Base-by-base conservation (phyloP, 164 flowering plant species). In the Stephania japonica region DNA sequence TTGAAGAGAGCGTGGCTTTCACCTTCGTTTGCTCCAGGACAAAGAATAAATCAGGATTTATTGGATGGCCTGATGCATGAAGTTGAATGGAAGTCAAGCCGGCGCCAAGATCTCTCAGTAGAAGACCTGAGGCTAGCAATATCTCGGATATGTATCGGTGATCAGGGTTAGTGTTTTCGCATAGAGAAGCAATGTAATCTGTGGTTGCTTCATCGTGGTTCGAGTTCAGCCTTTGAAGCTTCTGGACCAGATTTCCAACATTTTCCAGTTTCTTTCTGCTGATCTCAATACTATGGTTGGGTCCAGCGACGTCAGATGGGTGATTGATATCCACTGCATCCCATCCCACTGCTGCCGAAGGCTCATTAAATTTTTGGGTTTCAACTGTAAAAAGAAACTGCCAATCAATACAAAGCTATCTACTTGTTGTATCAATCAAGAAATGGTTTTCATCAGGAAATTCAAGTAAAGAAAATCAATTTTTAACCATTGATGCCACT, bases 91-190 rank as follows among this genome's bases (percentile, higher is more conserved):
- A 69, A 18, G 75, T 75, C n/a, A 77, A 76, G 76, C 78, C 76
- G 4, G 85, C 83, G 38, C 80, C 81, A 16, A 85, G 82, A 71
- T 89, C 89, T 74, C 86, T 80, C 61, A 85, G 92, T 64, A 91
- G 91, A 59, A 93, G 80, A 27, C 93, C 94, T 12, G 94, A 91
- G 71, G 92, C 91, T 69, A 79, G 74, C 72, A 96, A 50, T 78
- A 92, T 86, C 73, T 89, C 92, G 9, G 80, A 82, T 56, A 96
- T 81, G 80, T 91, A 96, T 76, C 80, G 78, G 75, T 88, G 86
- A 38, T 89, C 88, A 19, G 86, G 85, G 72, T 86, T 85, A 66
- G 72, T 67, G 72, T 75, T 79, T 21, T 86, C 81, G 24, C 80
- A 72, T 21, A 78, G 66, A 7, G 82, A 72, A 38, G 86, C 78